Evolutionary conservation across 2,329 filamentous ascomycete genomes (phyloP).

Genomic region (Colletotrichum sp.): DNA sequence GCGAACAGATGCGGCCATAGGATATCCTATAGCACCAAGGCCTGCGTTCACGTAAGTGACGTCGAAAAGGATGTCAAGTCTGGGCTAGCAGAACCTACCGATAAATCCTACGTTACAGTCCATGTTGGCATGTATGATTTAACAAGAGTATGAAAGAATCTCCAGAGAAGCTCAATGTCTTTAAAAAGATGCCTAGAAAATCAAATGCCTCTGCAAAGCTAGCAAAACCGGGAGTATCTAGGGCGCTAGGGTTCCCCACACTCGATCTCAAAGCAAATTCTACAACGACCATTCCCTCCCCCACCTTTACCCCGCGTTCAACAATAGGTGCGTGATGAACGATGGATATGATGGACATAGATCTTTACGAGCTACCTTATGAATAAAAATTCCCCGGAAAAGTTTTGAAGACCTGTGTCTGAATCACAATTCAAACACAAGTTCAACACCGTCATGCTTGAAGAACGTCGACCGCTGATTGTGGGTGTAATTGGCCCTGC

Average conservation of each 20-base stretch:
- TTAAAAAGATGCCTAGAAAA: neutral
- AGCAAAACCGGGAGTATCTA: neutral
- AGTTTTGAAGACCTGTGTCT: neutral
- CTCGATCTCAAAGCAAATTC: neutral
- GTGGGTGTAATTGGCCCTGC: neutral
- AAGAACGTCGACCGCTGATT: neutral
- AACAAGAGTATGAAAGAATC: neutral
- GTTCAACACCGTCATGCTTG: neutral
- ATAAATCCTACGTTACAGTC: neutral
- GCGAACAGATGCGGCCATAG: neutral
- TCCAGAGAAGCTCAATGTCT: neutral
- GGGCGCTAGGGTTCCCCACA: neutral
- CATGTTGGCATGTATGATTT: neutral
- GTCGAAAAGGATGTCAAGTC: neutral
- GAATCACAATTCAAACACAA: neutral
- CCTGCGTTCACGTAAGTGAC: neutral
- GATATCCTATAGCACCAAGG: neutral
- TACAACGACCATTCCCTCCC: neutral
- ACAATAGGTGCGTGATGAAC: neutral
- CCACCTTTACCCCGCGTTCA: neutral
- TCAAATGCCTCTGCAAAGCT: neutral
- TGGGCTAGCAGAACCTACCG: neutral
- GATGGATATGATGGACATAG: neutral
- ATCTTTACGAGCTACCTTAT: neutral
- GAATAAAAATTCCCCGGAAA: neutral